Evolutionary conservation across 2,329 filamentous ascomycete genomes (phyloP), one percentile per base, ranked within the genome.

Genomic region (Phialemonium atrogriseum): DNA sequence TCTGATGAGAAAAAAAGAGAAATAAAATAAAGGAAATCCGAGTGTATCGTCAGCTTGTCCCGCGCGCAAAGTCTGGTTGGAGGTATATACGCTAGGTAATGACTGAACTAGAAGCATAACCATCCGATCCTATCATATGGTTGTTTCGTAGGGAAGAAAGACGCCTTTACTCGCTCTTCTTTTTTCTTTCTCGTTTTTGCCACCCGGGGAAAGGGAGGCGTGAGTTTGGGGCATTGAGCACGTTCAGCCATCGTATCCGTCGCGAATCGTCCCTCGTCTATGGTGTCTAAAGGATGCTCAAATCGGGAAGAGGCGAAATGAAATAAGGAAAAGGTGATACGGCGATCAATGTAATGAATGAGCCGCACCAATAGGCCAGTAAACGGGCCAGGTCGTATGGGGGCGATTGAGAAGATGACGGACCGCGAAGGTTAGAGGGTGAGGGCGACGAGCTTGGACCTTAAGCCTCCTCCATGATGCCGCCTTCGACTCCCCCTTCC

Each of bases 401-500:
- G n/a, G n/a, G 24, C 13, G 13, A n/a, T 17, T 18, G 14, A 27
- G n/a, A n/a, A n/a, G n/a, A n/a, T n/a, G n/a, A n/a, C n/a, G n/a
- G n/a, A n/a, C n/a, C n/a, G n/a, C n/a, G n/a, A n/a, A n/a, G n/a
- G n/a, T n/a, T n/a, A n/a, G n/a, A n/a, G n/a, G n/a, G n/a, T n/a
- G n/a, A n/a, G n/a, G n/a, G 4, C 10, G 10, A 15, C 9, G 11
- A 14, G 20, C 18, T n/a, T 4, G 25, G 15, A 2, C 21, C 7
- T 58, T 56, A 79, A 9, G 73, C 62, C 47, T 77, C 73, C 47
- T 77, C 73, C 49, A 68, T 70, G 43, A 77, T 77, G 27, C 71
- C 68, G 14, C 65, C 71, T 41, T 83, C 80, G 46, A 87, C 86
- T 33, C 84, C 81, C 17, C 80, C 80, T 43, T 82, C 79, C 46